phyloP scores from a whole-genome alignment of 1,284 basidiomycete genomes.

The Ustilago esculenta region DNA sequence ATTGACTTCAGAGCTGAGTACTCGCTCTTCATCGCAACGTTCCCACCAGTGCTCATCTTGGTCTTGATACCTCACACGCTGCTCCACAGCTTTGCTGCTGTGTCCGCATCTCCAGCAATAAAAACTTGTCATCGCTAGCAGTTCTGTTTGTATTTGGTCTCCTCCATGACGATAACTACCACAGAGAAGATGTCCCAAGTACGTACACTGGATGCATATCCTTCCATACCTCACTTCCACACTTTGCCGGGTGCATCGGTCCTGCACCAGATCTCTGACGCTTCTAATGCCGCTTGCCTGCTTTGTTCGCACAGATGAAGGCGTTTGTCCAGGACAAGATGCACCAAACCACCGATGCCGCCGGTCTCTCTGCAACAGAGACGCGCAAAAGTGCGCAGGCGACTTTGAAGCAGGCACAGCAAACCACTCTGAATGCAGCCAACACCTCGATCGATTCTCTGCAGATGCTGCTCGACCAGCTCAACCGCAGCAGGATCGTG shows the following conservation, averaged over 20 bases:
- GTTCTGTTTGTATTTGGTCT: too few relatives aligned
- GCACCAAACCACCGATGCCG: constrained; percentile 25
- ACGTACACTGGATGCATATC: too few relatives aligned
- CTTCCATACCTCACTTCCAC: too few relatives aligned
- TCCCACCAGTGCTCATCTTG: too few relatives aligned
- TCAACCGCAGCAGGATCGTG: constrained; percentile 33
- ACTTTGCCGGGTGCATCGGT: too few relatives aligned
- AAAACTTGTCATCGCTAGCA: too few relatives aligned
- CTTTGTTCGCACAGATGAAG: constrained; percentile 12
- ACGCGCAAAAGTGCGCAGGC: constrained; percentile 14
- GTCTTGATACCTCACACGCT: too few relatives aligned
- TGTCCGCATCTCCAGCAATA: too few relatives aligned
- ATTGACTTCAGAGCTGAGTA: too few relatives aligned
- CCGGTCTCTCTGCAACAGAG: constrained; percentile 29
- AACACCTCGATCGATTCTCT: constrained; percentile 15
- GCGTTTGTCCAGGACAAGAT: constrained; percentile 32
- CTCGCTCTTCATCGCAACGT: too few relatives aligned
- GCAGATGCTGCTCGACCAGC: constrained; percentile 22
- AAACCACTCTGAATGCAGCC: constrained; percentile 5
- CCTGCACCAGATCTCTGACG: neutral
- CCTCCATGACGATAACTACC: constrained; percentile 15
- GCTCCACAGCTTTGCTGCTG: too few relatives aligned
- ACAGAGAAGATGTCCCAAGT: constrained; percentile 32
- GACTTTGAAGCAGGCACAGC: constrained; percentile 21
- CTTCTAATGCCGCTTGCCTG: too few relatives aligned